phyloP scores from a whole-genome alignment of 768 basidiomycete genomes.

The Tulasnella sp. region DNA sequence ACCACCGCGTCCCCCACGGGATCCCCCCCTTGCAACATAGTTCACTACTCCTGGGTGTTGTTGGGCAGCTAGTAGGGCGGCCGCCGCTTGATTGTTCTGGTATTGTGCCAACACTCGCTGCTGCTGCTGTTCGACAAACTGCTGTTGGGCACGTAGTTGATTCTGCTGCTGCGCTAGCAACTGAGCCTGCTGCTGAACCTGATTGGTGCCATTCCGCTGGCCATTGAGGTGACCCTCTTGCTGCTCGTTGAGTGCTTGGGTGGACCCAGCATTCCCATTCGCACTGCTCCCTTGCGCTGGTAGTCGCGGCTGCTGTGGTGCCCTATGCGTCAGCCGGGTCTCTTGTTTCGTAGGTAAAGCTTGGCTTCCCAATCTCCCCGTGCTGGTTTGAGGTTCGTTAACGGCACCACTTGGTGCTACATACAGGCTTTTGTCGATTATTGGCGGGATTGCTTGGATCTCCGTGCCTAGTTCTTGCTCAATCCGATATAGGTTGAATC shows the following conservation, averaged over 20 bases:
- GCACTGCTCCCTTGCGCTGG: not conserved
- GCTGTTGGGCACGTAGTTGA: constrained; percentile 18
- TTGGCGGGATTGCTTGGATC: constrained; percentile 87
- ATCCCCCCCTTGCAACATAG: not conserved
- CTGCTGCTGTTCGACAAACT: not conserved
- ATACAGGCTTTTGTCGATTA: constrained; percentile 83
- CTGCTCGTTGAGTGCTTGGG: not conserved
- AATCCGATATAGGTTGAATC: constrained; percentile 95
- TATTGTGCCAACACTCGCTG: constrained; percentile 13
- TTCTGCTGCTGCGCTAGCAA: constrained; percentile 13
- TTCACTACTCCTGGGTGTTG: constrained; percentile 10
- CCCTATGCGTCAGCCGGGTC: constrained; percentile 10
- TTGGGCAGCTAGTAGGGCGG: not conserved
- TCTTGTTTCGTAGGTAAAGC: constrained; percentile 19
- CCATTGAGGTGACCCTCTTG: not conserved
- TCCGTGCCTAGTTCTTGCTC: constrained; percentile 98
- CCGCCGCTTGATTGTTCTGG: constrained; percentile 16
- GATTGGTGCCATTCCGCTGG: constrained; percentile 1
- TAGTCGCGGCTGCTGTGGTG: constrained; percentile 10
- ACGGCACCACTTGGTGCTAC: constrained; percentile 53
- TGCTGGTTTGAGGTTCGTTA: not conserved
- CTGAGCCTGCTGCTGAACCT: not conserved
- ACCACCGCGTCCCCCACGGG: not conserved
- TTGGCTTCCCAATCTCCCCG: constrained; percentile 27
- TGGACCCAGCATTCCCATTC: not conserved